phyloP scores from a whole-genome alignment of 371 early-diverging fungal species.

The Rhizopus stolonifer region DNA sequence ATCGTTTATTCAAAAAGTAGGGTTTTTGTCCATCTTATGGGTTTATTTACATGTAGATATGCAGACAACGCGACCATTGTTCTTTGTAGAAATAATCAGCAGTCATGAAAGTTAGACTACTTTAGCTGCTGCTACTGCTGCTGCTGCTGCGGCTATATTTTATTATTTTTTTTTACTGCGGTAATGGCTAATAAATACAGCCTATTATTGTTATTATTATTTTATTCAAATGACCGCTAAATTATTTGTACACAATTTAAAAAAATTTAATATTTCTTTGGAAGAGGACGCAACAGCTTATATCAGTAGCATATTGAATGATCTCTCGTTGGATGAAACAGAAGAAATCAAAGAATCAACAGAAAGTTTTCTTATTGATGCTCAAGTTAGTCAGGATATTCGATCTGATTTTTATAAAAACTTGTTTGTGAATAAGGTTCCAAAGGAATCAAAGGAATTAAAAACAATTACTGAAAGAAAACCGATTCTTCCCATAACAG shows the following conservation, averaged over 20 bases:
- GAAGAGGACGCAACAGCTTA: slow-evolving; percentile 53
- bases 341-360: slow-evolving; percentile 62
- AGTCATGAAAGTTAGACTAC: neutral
- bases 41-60: slow-evolving; percentile 10
- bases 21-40: slow-evolving; percentile 7
- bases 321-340: slow-evolving; percentile 32
- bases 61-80: slow-evolving; percentile 1
- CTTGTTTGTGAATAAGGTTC: slow-evolving; percentile 8
- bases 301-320: slow-evolving; percentile 42
- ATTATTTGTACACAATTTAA: slow-evolving; percentile 14
- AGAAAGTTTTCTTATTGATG: slow-evolving; percentile 65
- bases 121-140: neutral
- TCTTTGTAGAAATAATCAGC: neutral
- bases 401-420: slow-evolving; percentile 46
- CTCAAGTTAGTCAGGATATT: slow-evolving; percentile 47
- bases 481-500: no score
- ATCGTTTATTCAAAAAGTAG: neutral
- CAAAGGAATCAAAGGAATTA: neutral
- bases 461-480: neutral
- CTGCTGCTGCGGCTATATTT: neutral
- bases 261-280: slow-evolving; percentile 28
- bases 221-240: slow-evolving; percentile 13
- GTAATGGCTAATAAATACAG: neutral
- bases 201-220: no score
- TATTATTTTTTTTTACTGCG: no score